These are phyloP conservation scores for Gentiana straminea DNA, from an alignment of 257 asterid species.

Conservation along the genomic window DNA sequence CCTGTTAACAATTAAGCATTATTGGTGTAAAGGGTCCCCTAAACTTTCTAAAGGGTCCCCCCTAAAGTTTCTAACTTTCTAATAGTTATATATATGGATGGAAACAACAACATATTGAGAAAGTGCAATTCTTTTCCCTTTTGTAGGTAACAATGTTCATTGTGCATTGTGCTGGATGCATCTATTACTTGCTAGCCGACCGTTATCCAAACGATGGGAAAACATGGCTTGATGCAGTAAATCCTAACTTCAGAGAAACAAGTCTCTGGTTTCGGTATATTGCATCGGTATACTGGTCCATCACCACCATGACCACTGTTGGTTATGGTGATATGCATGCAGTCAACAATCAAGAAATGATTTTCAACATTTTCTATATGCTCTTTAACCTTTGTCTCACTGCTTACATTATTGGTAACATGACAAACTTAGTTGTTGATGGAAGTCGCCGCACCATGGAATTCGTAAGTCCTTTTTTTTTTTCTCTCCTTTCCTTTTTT, in stretches of 20 bases:
- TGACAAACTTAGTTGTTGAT: slow-evolving; percentile 91
- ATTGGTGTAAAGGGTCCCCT: not conserved
- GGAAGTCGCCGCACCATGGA: slow-evolving; percentile 97
- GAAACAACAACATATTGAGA: not conserved
- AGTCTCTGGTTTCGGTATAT: slow-evolving; percentile 52
- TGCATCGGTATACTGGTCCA: slow-evolving; percentile 71
- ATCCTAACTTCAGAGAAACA: slow-evolving; percentile 59
- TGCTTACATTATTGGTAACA: slow-evolving; percentile 89
- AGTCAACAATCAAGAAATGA: slow-evolving; percentile 69
- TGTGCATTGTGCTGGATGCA: slow-evolving; percentile 84
- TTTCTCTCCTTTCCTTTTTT: not conserved
- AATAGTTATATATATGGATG: not conserved
- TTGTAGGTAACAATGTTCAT: slow-evolving; percentile 59
- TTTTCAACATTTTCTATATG: slow-evolving; percentile 68
- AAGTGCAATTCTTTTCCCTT: not conserved
- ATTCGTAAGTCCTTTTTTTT: slow-evolving; percentile 36
- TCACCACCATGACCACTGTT: slow-evolving; percentile 88
- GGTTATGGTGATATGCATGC: slow-evolving; percentile 97
- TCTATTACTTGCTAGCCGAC: slow-evolving; percentile 66
- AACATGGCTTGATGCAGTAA: slow-evolving; percentile 65
- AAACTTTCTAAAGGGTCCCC: too few species aligned
- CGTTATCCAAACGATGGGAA: slow-evolving; percentile 64
- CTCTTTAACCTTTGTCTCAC: slow-evolving; percentile 79
- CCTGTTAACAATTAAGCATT: not conserved
- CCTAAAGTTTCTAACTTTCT: too few species aligned